Evolutionary conservation across 352 stramenopile genomes (phyloP).

Genomic region (Globisporangium megalacanthum): DNA sequence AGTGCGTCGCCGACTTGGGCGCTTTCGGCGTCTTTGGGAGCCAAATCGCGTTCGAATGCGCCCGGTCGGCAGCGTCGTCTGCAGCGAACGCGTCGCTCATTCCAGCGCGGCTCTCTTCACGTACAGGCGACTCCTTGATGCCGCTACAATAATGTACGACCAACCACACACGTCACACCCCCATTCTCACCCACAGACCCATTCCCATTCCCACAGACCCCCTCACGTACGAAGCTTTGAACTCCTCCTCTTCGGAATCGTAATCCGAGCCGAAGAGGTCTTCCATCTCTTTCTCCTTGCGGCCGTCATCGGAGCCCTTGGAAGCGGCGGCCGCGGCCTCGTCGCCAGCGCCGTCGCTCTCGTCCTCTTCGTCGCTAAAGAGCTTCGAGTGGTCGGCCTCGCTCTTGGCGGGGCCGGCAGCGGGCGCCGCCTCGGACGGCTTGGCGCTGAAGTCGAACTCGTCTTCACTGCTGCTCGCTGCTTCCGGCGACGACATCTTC

Average conservation of each 20-base stretch:
- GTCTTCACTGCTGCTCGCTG: conserved; percentile 59
- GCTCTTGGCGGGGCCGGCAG: neutral
- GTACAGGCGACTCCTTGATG: conserved; percentile 77
- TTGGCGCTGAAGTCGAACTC: conserved; percentile 62
- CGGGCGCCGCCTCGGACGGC: conserved; percentile 15
- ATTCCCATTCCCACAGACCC: neutral
- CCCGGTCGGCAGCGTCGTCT: conserved; percentile 29
- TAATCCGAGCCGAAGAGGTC: conserved; percentile 88
- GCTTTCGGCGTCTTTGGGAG: conserved; percentile 74
- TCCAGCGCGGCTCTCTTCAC: conserved; percentile 40
- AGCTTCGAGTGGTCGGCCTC: conserved; percentile 39
- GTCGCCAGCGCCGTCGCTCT: conserved; percentile 32
- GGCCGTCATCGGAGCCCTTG: conserved; percentile 18
- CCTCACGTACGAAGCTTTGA: conserved; percentile 73
- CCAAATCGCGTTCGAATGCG: conserved; percentile 56
- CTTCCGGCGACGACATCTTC: conserved; percentile 64
- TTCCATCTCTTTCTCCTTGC: conserved; percentile 82
- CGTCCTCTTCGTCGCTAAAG: conserved; percentile 69
- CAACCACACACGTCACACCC: neutral
- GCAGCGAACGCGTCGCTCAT: conserved; percentile 37
- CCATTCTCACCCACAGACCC: no score
- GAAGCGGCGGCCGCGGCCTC: neutral
- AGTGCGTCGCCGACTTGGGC: conserved; percentile 49
- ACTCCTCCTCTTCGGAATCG: conserved; percentile 85
- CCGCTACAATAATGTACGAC: conserved; percentile 31